A percentile compares a stretch with the other conserved stretches of the same genome.
Evolutionary conservation across 495 filamentous ascomycete species (phyloP).

Genomic region (Xylaria cubensis): DNA sequence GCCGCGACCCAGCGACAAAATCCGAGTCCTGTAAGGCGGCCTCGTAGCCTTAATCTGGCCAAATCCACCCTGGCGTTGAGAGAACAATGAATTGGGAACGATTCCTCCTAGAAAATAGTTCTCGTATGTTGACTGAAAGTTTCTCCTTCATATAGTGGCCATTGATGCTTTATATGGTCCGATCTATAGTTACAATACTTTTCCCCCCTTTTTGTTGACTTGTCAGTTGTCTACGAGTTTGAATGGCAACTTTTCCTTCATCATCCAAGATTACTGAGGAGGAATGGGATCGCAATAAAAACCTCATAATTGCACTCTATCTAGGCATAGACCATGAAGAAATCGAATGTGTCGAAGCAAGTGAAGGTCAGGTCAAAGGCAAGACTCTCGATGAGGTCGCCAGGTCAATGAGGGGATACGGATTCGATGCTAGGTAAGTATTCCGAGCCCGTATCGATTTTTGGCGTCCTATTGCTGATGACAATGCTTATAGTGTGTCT

Average conservation of each 20-base stretch:
- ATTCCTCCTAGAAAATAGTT: neutral
- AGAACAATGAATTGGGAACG: neutral
- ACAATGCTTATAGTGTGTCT: neutral
- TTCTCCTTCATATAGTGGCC: neutral
- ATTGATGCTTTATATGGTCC: neutral
- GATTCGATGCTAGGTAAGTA: constrained; percentile 32
- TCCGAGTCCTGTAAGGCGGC: neutral
- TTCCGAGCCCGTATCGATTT: neutral
- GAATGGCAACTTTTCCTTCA: neutral
- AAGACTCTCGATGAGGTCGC: constrained; percentile 23
- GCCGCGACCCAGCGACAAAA: neutral
- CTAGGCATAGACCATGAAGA: neutral
- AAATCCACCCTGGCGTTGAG: neutral
- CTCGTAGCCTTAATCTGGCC: neutral
- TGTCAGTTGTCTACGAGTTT: no score
- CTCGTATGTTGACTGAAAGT: neutral
- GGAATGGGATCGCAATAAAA: constrained; percentile 33
- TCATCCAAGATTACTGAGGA: neutral
- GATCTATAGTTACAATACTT: neutral
- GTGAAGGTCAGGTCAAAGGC: constrained; percentile 10
- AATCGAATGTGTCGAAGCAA: neutral
- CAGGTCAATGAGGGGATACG: constrained; percentile 28
- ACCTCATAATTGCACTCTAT: constrained; percentile 30
- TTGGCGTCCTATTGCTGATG: neutral
- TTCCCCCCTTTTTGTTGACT: neutral